Evolutionary conservation across 2,329 filamentous ascomycete species (phyloP).

Genomic region (Nigrospora oryzae): DNA sequence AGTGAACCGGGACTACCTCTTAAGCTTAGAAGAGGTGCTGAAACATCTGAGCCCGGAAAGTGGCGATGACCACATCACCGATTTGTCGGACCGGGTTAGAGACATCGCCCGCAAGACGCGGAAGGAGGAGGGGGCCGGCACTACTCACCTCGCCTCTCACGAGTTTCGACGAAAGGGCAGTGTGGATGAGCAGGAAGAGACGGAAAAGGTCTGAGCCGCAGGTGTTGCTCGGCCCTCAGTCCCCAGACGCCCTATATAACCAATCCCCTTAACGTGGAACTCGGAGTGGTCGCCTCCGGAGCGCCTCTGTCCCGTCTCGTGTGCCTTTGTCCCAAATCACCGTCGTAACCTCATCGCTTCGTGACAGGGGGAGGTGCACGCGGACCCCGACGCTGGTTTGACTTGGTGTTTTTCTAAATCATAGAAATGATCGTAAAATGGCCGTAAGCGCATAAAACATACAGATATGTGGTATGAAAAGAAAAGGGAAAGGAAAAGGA

Average conservation of each 20-base stretch:
- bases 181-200: constrained; percentile 52
- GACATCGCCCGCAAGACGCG: constrained; percentile 36
- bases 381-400: too few species aligned
- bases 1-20: constrained; percentile 80
- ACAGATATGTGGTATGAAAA: background rate
- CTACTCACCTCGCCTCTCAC: constrained; percentile 12
- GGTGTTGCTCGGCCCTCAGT: constrained; percentile 13
- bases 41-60: constrained; percentile 65
- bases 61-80: constrained; percentile 75
- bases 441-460: constrained; percentile 5
- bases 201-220: constrained; percentile 15
- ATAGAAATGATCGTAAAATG: constrained; percentile 5
- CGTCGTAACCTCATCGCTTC: too few species aligned
- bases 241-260: too few species aligned
- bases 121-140: background rate
- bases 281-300: too few species aligned
- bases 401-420: background rate
- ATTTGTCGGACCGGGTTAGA: constrained; percentile 67
- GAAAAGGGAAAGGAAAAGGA: constrained; percentile 1
- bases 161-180: constrained; percentile 35
- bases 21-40: constrained; percentile 69
- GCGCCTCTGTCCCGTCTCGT: too few species aligned
- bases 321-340: too few species aligned
- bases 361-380: too few species aligned
- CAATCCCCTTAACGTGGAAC: too few species aligned